A percentile compares a stretch with the other conserved stretches of the same genome.
phyloP scores from a whole-genome alignment of 352 stramenopile genomes.

The Hyphochytrium catenoides region DNA sequence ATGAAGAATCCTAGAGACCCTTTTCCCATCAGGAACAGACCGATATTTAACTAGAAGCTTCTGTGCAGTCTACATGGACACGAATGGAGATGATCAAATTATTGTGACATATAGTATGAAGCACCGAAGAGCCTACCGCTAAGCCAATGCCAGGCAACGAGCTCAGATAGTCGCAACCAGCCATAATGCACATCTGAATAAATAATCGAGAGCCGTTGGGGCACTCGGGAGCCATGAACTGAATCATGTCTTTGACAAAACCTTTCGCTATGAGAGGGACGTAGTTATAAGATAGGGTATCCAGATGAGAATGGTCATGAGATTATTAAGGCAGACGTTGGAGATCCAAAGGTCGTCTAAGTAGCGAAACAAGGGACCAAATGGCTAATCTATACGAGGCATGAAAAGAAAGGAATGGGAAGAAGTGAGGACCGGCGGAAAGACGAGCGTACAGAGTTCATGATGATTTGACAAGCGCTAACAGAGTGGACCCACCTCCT shows the following conservation, averaged over 20 bases:
- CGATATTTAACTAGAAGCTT: constrained; percentile 47
- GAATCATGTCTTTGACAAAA: constrained; percentile 32
- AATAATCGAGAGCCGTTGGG: constrained; percentile 39
- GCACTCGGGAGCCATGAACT: constrained; percentile 23
- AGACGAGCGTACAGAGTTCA: no score
- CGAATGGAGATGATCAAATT: no score
- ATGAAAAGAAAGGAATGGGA: no score
- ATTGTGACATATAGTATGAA: not conserved
- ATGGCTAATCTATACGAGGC: no score
- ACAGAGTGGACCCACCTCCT: no score
- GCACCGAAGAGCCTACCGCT: constrained; percentile 17
- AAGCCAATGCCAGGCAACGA: constrained; percentile 43
- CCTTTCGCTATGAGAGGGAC: constrained; percentile 12
- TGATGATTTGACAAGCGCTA: no score
- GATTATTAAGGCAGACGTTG: no score
- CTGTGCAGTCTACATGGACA: constrained; percentile 20
- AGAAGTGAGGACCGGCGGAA: no score
- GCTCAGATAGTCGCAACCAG: constrained; percentile 43
- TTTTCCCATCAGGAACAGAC: constrained; percentile 21
- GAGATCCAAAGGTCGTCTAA: no score
- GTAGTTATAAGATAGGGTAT: not conserved
- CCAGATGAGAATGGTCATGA: no score
- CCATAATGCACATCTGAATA: constrained; percentile 39
- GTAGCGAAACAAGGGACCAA: no score
- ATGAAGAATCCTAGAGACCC: constrained; percentile 30